Percentiles rank a stretch among this genome's conserved stretches.
phyloP scores from a whole-genome alignment of 495 filamentous ascomycete genomes.

The Oidiodendron maius region DNA sequence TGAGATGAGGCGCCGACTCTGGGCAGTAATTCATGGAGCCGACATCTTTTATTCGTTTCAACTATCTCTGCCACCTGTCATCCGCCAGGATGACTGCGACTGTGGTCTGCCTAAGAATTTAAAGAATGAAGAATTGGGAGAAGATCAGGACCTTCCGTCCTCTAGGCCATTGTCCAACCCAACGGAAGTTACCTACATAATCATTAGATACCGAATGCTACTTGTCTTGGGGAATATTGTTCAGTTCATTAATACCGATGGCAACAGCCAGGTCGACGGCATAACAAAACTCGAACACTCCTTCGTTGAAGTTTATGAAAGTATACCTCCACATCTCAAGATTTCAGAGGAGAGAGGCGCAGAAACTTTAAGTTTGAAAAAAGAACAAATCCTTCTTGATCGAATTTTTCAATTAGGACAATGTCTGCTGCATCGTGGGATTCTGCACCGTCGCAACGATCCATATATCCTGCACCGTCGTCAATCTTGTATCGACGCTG shows the following conservation, averaged over 20 bases:
- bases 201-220: slow-evolving; percentile 37
- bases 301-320: background rate
- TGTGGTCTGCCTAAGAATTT: slow-evolving; percentile 26
- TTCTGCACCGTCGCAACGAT: background rate
- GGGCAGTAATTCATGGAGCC: background rate
- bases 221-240: slow-evolving; percentile 31
- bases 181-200: slow-evolving; percentile 42
- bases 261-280: background rate
- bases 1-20: slow-evolving; percentile 2
- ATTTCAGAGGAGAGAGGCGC: background rate
- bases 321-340: background rate
- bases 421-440: slow-evolving; percentile 1
- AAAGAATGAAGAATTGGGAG: slow-evolving; percentile 41
- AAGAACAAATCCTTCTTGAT: background rate
- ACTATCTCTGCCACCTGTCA: slow-evolving; percentile 14
- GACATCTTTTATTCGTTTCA: slow-evolving; percentile 3
- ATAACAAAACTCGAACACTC: background rate
- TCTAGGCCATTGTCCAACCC: slow-evolving; percentile 36
- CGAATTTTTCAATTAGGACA: slow-evolving; percentile 1
- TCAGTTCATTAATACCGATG: background rate
- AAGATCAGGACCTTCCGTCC: slow-evolving; percentile 36
- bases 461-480: background rate
- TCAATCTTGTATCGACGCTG: slow-evolving; percentile 4
- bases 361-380: background rate
- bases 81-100: slow-evolving; percentile 24